Evolutionary conservation across 2,329 filamentous ascomycete species (phyloP), one percentile per base, ranked within the genome.

Genomic region (Nannizziopsis arthrosporioides): DNA sequence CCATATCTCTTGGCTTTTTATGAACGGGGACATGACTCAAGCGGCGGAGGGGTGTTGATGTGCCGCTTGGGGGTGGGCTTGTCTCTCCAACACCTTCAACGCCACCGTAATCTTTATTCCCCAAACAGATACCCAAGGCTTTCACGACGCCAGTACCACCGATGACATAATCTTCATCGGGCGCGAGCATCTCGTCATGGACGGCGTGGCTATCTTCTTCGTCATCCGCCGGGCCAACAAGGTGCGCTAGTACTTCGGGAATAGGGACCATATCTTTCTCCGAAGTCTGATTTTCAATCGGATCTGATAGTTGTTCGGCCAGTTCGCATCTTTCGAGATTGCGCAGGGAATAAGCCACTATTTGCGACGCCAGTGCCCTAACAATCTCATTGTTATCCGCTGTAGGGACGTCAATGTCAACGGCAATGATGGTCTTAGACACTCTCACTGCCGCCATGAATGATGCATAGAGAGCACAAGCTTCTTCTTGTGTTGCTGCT

Each of bases 61-160:
- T 68, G 37, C 75, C 75, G 59, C 75, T 77, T 1, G 63, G 61
- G n/a, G 69, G 61, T 46, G 63, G 58, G 54, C 67, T 69, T 14
- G 59, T 55, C 40, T 69, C 68, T 5, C 62, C 64, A 43, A 57
- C 46, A 44, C 61, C 57, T 15, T 54, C 53, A 12, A 47, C 14
- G 8, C 40, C 38, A 42, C 53, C 77, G 69, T 27, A 77, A 47
- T 78, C 76, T 51, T 85, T 80, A 61, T 94, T 93, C 57, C 87
- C 82, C 43, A 98, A 72, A 59, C 89, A 94, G 58, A 93, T 93
- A 47, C 86, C 82, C 40, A 98, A 73, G 3, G 92, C 92, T 68
- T 94, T 95, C 42, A 94, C 90, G 1, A 98, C 87, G 19, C 90
- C 92, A 0, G 88, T 94, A 12, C 90, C 90, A 15, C 90, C 89